Evolutionary conservation across 225 moss, liverwort and hornwort species (phyloP), one percentile per base, ranked within the genome.

Genomic region (Pseudoscleropodium purum): DNA sequence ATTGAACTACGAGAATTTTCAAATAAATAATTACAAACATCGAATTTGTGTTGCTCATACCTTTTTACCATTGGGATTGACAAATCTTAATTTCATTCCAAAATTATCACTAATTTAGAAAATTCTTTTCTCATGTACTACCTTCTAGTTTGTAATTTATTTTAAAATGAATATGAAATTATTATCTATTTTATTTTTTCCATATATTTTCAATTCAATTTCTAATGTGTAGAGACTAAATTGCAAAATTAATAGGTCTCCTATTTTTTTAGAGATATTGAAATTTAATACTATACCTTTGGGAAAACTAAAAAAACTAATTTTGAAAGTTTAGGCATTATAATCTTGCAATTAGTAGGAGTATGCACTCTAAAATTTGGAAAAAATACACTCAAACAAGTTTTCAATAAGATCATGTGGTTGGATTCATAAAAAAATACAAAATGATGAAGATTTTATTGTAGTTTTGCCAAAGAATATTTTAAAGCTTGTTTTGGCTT

Each of bases 201-300:
- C 4, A 10, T 10, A 0, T 59, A 0, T 79, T 39, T 79, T 59
- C 5, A 27, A 59, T 26, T 1, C 51, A 34, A 12, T 39, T 39
- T 39, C 0, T 7, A 27, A 34, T 0, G 34, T 0, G 34, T 0
- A 7, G 0, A 16, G 5, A 27, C 3, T 17, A 39, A 29, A 79
- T 27, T 59, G 11, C 1, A 80, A 11, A 57, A 79, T 17, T 6
- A 57, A 17, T 10, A 2, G 17, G 3, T 0, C 4, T 6, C 2
- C 1, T 0, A 1, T 7, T 17, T 7, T 56, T 57, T 1, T 54
- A 23, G 23, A 36, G 37, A 25, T 25, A 37, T 0, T 24, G 2
- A 25, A 25, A 37, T 9, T 15, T 9, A 78, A 36, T 37, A 57
- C 17, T 59, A 27, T 1, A n/a, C 3, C 4, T 16, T 39, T 0